Evolutionary conservation across 2,329 filamentous ascomycete genomes (phyloP), one percentile per base, ranked within the genome.

Genomic region (Cordyceps farinosa): DNA sequence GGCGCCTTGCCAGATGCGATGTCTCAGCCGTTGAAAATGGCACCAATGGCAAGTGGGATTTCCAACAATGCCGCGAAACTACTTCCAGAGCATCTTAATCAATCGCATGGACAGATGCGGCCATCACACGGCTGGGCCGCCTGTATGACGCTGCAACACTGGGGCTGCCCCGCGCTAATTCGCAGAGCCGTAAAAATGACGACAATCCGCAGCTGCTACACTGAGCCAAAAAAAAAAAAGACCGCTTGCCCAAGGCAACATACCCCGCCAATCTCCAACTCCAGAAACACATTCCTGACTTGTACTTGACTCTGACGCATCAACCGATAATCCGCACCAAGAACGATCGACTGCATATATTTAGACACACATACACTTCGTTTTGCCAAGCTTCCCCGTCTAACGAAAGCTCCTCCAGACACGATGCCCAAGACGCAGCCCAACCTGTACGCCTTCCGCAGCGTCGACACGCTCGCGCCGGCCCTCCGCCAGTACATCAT

Each of bases 401-500:
- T 1, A 22, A 22, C 22, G 22, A 15, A 27, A 30, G 15, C 30
- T 53, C 22, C 52, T 47, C 50, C 65, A 65, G 53, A 63, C 70
- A 79, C 69, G 65, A 86, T 86, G 80, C 80, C 79, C 70, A 84
- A 83, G 71, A 75, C 75, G 68, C 83, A 85, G 72, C 82, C 85
- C 65, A 88, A 87, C 72, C 89, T 99, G 71, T 96, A 90, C 83
- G 87, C 90, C 69, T 98, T 96, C 78, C 80, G 87, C 69, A 83
- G 82, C 76, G 79, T 84, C 71, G 83, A 87, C 68, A 81, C 86
- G 65, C 87, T 99, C 69, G 91, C 92, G 27, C 80, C 84, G 42
- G 88, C 89, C 67, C 86, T 99, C 70, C 90, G 93, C 73, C 80
- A 86, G 70, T 97, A 96, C 78, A 82, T 98, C 70, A 83, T 97